Evolutionary conservation across 495 filamentous ascomycete genomes (phyloP), one percentile per base, ranked within the genome.

Genomic region (Penicillium tannophilum): DNA sequence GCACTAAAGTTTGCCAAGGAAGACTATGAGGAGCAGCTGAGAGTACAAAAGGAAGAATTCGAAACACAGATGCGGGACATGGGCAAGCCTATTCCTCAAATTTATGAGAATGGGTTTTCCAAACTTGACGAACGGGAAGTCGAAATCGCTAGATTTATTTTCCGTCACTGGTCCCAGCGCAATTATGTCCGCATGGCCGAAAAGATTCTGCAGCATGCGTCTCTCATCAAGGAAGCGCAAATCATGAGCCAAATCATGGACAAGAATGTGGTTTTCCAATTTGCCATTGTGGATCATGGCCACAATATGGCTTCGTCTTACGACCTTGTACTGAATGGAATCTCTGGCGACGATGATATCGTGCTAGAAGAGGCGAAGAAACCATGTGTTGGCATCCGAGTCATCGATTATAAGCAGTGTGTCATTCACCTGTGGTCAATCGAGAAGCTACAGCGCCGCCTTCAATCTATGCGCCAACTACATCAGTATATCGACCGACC

Each of bases 191-290:
- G 87, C 53, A 96, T 99, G 90, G 91, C 93, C n/a, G 94, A 97
- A 71, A 86, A 88, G 14, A 85, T 98, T 30, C 72, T 98, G 24
- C 91, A 95, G 63, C 85, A 95, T 72, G 93, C 93, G 8, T 86
- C 89, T 12, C 85, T 85, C 36, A 74, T 98, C 42, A 98, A 98
- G 72, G 94, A 98, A 70, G 95, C 93, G 4, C 94, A 98, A 69
- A 86, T 98, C 50, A 93, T 98, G 90, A 97, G 95, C 75, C 91
- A 96, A 58, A 91, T 92, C 60, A 90, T 98, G 82, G 92, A 94
- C 63, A 94, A 97, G 74, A 86, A 86, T 61, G 88, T 97, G 16
- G 90, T 93, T 35, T 98, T 98, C 74, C 94, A 98, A 73, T 98
- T 97, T 69, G 88, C 91, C 17, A 85, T 98, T 55, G 84, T 98